Conservation (phyloP, 2,329 filamentous ascomycete genomes). For the Pseudopyrenochaeta lycopersici region DNA sequence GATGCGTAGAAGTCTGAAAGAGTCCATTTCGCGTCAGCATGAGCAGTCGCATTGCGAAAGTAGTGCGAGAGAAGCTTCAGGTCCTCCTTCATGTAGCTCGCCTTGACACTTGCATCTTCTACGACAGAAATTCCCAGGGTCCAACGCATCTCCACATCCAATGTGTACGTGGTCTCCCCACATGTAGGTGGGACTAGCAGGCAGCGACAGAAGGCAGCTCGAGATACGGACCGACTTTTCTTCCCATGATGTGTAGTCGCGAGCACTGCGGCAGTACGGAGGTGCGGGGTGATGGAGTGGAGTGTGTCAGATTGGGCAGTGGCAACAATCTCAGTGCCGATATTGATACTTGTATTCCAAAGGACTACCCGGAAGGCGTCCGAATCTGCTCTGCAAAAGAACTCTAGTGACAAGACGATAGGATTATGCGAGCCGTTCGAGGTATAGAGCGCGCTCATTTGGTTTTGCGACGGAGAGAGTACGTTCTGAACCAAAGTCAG, state of each 20-base stretch:
- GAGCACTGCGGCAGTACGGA: constrained; percentile 30
- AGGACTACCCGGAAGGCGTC: constrained; percentile 26
- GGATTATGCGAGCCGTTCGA: constrained; percentile 6
- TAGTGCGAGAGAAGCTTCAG: constrained; percentile 37
- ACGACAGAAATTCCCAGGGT: constrained; percentile 35
- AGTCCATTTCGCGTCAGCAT: constrained; percentile 50
- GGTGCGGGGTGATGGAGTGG: constrained; percentile 28
- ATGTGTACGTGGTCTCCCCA: constrained; percentile 12
- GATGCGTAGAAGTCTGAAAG: constrained; percentile 74
- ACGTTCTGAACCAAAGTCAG: constrained; percentile 15
- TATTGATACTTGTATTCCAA: constrained; percentile 20
- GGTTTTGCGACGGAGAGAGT: constrained; percentile 1
- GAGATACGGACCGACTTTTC: constrained; percentile 20
- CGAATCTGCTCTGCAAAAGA: constrained; percentile 20
- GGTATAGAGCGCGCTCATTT: background rate
- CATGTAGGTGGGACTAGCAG: constrained; percentile 16
- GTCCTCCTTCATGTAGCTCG: constrained; percentile 32
- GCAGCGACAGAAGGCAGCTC: constrained; percentile 39
- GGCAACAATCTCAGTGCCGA: constrained; percentile 29
- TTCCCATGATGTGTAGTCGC: constrained; percentile 25
- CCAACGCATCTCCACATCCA: constrained; percentile 44
- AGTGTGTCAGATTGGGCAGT: constrained; percentile 21
- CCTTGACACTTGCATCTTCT: constrained; percentile 23
- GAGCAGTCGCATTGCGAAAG: constrained; percentile 16
- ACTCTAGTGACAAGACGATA: constrained; percentile 31